A percentile compares a stretch with the other conserved stretches of the same genome.
Conservation (phyloP, 177 flowering plant species). For the Vitis hybrid region DNA sequence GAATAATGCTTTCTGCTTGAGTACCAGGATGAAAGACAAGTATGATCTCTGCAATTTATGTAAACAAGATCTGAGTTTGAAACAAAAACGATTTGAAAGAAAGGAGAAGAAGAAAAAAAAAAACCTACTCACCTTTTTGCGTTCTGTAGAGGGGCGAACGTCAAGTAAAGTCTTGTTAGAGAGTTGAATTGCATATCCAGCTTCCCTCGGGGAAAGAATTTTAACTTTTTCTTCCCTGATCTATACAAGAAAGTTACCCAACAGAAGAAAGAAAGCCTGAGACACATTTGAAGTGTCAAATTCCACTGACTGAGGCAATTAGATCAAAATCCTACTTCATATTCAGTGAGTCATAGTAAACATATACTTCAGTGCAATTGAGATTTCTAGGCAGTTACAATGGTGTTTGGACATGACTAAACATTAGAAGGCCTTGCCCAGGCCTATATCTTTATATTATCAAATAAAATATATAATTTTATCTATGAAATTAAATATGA, state of each 20-base stretch:
- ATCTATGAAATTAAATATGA: too few species aligned
- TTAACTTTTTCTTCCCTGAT: slow-evolving; percentile 83
- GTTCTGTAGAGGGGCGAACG: slow-evolving; percentile 88
- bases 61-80: too few species aligned
- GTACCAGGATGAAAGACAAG: background rate
- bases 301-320: background rate
- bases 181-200: slow-evolving; percentile 95
- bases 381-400: background rate
- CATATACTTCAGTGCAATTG: background rate
- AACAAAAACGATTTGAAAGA: background rate
- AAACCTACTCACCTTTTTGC: slow-evolving; percentile 52
- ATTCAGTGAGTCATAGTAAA: background rate
- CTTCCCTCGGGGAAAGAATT: slow-evolving; percentile 84
- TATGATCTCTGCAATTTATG: background rate
- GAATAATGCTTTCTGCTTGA: background rate
- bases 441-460: background rate
- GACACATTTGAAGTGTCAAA: background rate
- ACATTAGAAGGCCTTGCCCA: background rate
- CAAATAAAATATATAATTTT: too few species aligned
- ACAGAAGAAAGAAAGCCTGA: background rate
- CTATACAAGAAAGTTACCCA: slow-evolving; percentile 33
- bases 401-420: background rate
- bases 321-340: background rate
- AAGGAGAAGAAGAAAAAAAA: background rate
- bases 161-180: slow-evolving; percentile 81